These are phyloP conservation scores for Ascocoryne sarcoides DNA, from an alignment of 2,329 filamentous ascomycete species.

Conservation along the genomic window DNA sequence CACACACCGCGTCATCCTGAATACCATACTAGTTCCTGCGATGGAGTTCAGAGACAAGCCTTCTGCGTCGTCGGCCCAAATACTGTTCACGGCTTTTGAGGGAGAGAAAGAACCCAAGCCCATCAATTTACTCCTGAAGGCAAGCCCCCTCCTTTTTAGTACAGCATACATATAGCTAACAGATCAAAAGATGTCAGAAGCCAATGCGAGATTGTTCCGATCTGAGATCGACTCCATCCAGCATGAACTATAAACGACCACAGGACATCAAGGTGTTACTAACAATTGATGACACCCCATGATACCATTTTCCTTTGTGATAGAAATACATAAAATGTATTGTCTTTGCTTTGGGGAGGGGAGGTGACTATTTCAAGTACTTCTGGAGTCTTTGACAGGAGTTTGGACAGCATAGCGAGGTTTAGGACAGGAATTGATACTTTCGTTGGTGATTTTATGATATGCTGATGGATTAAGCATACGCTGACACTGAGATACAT, in stretches of 20 bases:
- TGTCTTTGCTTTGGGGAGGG: neutral
- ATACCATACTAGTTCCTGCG: constrained; percentile 69
- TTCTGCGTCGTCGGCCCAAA: constrained; percentile 45
- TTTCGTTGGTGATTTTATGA: too few species aligned
- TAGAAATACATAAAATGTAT: neutral
- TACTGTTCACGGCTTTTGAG: constrained; percentile 56
- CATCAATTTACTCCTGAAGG: constrained; percentile 53
- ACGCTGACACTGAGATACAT: too few species aligned
- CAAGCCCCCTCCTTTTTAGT: constrained; percentile 29
- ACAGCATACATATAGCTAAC: constrained; percentile 6
- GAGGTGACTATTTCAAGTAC: neutral
- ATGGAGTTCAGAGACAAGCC: constrained; percentile 75
- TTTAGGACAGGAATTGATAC: neutral
- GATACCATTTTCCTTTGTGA: neutral
- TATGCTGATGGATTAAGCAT: too few species aligned
- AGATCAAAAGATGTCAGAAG: constrained; percentile 25
- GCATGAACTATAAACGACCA: constrained; percentile 17
- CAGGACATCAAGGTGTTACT: neutral
- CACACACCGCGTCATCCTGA: constrained; percentile 77
- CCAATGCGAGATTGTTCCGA: constrained; percentile 25
- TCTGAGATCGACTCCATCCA: constrained; percentile 30
- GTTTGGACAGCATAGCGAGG: neutral
- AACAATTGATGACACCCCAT: neutral
- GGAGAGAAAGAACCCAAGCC: constrained; percentile 45
- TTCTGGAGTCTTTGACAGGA: neutral